Base-by-base conservation (phyloP, 176 grass and related monocot genomes). In the Lolium multiflorum region DNA sequence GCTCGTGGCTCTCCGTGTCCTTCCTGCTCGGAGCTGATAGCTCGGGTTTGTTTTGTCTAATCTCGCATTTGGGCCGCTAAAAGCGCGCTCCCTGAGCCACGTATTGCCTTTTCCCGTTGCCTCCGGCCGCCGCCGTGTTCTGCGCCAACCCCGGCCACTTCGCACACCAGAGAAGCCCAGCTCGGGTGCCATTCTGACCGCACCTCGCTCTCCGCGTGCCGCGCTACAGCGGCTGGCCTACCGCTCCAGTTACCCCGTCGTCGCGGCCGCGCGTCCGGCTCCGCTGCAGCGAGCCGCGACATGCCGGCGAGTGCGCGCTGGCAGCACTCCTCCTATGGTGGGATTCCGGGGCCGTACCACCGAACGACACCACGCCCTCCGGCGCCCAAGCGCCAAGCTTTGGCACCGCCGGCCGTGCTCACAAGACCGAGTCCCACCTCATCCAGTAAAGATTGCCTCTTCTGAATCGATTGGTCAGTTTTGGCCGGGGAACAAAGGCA, bases 41-140 rank as follows among this genome's bases (percentile, higher is more conserved):
- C n/a, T 6, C 5, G 16, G 74, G 50, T 77, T 55, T 77, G 74
- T 54, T 77, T 39, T 49, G 71, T 49, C 21, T 74, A 74, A 74
- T 73, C 20, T 47, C 43, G 70, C 69, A 3, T 57, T 1, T 57
- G 55, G 6, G 55, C 17, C 55, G 55, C 59, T 13, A 60, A 60
- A 11, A 60, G 57, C 57, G 9, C 61, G 24, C 12, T 4, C 62
- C 4, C 60, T 26, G 0, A 8, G 57, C 21, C 59, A 62, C 59
- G 22, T 62, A 62, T 5, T 2, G 5, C 61, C 1, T 64, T 64
- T 64, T 28, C 61, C 61, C 22, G 24, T 64, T 64, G 61, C 61
- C 21, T 25, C 22, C 22, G 6, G 26, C 25, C 28, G 63, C 10
- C 60, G 17, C 11, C 60, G 22, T 62, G 11, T 22, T 6, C 10